Base-by-base conservation (phyloP, 1,139 yeast species). In the Hemisphaericaspora xylanilytica region DNA sequence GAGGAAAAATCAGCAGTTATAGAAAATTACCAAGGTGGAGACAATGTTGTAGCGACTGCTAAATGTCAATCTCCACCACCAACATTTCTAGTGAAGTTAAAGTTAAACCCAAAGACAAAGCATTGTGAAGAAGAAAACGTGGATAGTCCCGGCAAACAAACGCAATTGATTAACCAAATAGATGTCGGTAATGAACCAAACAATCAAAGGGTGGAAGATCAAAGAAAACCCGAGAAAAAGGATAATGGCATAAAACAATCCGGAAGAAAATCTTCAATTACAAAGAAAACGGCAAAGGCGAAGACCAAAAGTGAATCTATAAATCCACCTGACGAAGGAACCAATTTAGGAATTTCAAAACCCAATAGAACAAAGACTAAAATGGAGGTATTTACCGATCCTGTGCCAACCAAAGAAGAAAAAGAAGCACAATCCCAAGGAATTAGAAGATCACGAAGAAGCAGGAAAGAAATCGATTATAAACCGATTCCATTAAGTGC, bases 401-500 rank as follows among this genome's bases (percentile, higher is more conserved):
- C 21, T n/a, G n/a, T n/a, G n/a, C n/a, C n/a, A n/a, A n/a, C n/a
- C 14, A 12, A 17, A 8, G 14, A 9, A 7, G 37, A 34, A 2
- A 13, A 3, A 5, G 28, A 13, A 20, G 32, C 8, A 12, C 13
- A 15, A 21, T 29, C 26, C 4, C 15, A 20, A 5, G 15, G 20
- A 11, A 17, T 11, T 18, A 37, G 44, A 40, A 29, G 49, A 33
- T 36, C 49, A n/a, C 25, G 37, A 1, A 47, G 65, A 39, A 39
- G 35, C 9, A 56, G 51, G 38, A 49, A 46, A 48, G 70, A 75
- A 8, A 78, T 86, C 5, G 80, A 80, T 53, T 87, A 86, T 53
- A 80, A 80, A 12, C 71, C 81, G 25, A 87, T 92, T 0, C 79
- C 90, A 0, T 57, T 84, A 39, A 68, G 83, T 28, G 76, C 74